Evolutionary conservation across 73 alveolate genomes (phyloP).

Genomic region (Blepharisma japonicum): DNA sequence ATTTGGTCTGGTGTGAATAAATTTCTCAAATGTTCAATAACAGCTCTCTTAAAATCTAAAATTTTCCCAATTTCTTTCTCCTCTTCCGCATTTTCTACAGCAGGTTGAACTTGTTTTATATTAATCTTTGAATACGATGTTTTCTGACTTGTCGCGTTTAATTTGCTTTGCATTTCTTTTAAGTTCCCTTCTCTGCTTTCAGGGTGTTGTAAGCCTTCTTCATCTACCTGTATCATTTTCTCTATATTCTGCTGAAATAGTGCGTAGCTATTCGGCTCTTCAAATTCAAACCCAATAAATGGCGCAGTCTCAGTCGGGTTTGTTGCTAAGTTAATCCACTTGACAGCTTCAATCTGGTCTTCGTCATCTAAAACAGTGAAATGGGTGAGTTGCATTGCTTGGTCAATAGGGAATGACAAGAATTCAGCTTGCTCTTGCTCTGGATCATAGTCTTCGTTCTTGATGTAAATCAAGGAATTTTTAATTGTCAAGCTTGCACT

Average conservation of each 20-base stretch:
- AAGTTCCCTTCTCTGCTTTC: neutral
- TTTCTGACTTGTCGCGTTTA: neutral
- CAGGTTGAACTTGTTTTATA: neutral
- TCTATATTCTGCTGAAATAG: neutral
- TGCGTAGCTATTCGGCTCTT: neutral
- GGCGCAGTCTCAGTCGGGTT: neutral
- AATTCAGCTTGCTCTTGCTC: slow-evolving; percentile 3
- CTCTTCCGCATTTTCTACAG: neutral
- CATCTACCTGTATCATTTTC: neutral
- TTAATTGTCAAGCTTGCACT: neutral
- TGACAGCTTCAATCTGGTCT: neutral
- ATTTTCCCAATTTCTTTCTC: neutral
- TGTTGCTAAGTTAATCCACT: neutral
- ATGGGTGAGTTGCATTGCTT: neutral
- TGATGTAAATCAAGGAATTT: neutral
- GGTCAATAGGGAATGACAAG: neutral
- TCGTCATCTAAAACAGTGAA: slow-evolving; percentile 4
- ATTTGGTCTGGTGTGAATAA: slow-evolving; percentile 30
- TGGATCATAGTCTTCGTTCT: neutral
- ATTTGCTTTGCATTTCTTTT: neutral
- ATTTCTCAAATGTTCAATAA: neutral
- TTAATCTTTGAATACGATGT: neutral
- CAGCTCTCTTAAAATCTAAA: slow-evolving; percentile 10
- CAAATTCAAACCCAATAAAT: slow-evolving; percentile 19
- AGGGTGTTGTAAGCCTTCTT: slow-evolving; percentile 13